These are phyloP conservation scores for Conticribra guillardii DNA, from an alignment of 108 stramenopile genomes.

Conservation along the genomic window DNA sequence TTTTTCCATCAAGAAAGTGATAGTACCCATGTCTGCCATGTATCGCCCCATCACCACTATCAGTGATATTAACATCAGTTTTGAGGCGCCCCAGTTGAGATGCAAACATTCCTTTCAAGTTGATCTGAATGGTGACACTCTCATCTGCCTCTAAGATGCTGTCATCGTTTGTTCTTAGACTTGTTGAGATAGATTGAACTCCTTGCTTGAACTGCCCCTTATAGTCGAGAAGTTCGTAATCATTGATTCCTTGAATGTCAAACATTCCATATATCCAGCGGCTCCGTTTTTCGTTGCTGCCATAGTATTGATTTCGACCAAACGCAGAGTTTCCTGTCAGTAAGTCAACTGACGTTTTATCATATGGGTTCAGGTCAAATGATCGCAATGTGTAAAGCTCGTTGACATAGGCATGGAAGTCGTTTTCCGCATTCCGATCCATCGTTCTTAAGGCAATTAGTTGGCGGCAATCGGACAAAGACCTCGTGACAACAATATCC, in stretches of 20 bases:
- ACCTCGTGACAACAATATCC: slow-evolving; percentile 17
- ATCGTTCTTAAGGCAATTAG: slow-evolving; percentile 45
- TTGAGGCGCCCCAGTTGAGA: slow-evolving; percentile 61
- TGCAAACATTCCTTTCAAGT: slow-evolving; percentile 76
- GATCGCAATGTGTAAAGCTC: slow-evolving; percentile 45
- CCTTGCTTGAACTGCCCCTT: slow-evolving; percentile 19
- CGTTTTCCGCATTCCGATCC: slow-evolving; percentile 51
- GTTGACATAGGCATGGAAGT: slow-evolving; percentile 38
- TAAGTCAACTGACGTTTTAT: slow-evolving; percentile 34
- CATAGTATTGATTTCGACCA: slow-evolving; percentile 58
- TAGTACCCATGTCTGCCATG: slow-evolving; percentile 9
- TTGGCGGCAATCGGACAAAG: slow-evolving; percentile 9
- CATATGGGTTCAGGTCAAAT: slow-evolving; percentile 10
- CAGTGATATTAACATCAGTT: slow-evolving; percentile 54
- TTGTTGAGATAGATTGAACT: slow-evolving; percentile 30
- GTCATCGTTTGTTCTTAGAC: slow-evolving; percentile 59
- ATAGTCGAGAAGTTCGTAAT: slow-evolving; percentile 59
- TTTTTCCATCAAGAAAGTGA: slow-evolving; percentile 30
- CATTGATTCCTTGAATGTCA: slow-evolving; percentile 68
- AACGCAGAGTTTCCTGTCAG: slow-evolving; percentile 44
- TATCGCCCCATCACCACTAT: slow-evolving; percentile 56
- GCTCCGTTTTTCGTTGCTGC: slow-evolving; percentile 44
- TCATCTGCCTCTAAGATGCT: slow-evolving; percentile 73
- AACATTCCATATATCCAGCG: slow-evolving; percentile 60
- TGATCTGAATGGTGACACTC: slow-evolving; percentile 53